Evolutionary conservation across 2,329 filamentous ascomycete genomes (phyloP).

Genomic region (Calonectria pauciramosa): DNA sequence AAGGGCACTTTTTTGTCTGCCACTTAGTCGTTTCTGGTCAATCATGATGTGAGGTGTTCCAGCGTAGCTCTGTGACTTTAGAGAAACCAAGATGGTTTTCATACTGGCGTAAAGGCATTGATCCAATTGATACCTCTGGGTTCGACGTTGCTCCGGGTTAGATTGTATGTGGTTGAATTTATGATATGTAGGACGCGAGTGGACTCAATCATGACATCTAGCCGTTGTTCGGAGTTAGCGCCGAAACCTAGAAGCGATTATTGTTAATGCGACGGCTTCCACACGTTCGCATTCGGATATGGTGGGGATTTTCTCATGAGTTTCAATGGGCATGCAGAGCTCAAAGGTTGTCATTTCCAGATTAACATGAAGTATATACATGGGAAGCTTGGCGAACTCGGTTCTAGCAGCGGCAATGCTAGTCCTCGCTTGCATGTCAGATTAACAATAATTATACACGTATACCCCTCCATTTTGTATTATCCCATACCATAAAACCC

Average conservation of each 20-base stretch:
- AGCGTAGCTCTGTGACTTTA: neutral
- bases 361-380: neutral
- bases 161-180: neutral
- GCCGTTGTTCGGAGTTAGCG: neutral
- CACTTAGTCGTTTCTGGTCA: neutral
- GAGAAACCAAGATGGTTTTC: no score
- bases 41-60: neutral
- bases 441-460: neutral
- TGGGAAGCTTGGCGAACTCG: neutral
- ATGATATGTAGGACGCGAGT: neutral
- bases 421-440: neutral
- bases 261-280: neutral
- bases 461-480: neutral
- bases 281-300: neutral
- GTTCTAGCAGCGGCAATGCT: neutral
- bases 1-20: neutral
- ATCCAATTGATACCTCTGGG: neutral
- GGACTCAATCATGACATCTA: neutral
- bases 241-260: neutral
- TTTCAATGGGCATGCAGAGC: neutral
- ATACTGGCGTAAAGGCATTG: neutral
- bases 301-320: neutral
- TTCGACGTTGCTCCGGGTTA: neutral
- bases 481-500: neutral
- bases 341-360: neutral